A percentile compares a stretch with the other conserved stretches of the same genome.
Conservation (phyloP, 2,329 filamentous ascomycete species). For the Penicillium sp. region DNA sequence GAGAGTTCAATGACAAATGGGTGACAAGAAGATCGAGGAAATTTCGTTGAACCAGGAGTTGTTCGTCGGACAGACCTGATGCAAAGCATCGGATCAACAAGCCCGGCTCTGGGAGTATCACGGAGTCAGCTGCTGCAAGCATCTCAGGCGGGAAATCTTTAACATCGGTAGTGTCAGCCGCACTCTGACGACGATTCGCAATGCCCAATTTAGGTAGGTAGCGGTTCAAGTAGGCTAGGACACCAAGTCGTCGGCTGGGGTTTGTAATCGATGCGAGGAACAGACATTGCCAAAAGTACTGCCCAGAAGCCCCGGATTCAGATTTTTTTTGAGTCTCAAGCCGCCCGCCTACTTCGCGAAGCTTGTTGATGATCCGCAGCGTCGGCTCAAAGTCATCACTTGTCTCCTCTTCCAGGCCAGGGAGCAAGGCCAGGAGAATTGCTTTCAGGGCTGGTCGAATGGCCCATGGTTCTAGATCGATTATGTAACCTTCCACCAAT, state of each 20-base stretch:
- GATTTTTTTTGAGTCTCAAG: slow-evolving; percentile 56
- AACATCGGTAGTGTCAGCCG: slow-evolving; percentile 29
- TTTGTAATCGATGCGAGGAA: slow-evolving; percentile 93
- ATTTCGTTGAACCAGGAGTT: slow-evolving; percentile 87
- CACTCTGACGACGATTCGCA: slow-evolving; percentile 32
- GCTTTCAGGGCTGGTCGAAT: slow-evolving; percentile 88
- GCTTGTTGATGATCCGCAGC: slow-evolving; percentile 71
- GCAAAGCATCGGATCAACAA: slow-evolving; percentile 88
- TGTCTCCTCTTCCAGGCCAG: slow-evolving; percentile 91
- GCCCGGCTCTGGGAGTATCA: slow-evolving; percentile 78
- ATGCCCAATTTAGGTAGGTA: slow-evolving; percentile 70
- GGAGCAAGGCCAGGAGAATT: slow-evolving; percentile 82
- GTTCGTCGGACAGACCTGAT: slow-evolving; percentile 81
- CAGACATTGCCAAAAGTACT: slow-evolving; percentile 98
- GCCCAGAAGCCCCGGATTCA: slow-evolving; percentile 63
- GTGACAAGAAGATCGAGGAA: slow-evolving; percentile 91
- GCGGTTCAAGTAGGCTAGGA: slow-evolving; percentile 79
- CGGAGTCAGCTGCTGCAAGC: slow-evolving; percentile 42
- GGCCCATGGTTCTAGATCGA: slow-evolving; percentile 67
- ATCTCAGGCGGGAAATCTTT: slow-evolving; percentile 28
- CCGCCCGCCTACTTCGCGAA: slow-evolving; percentile 61
- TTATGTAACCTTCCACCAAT: slow-evolving; percentile 76
- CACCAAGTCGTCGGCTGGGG: slow-evolving; percentile 77
- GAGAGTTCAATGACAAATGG: slow-evolving; percentile 80
- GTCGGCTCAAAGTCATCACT: slow-evolving; percentile 96